Evolutionary conservation across 805 yeast genomes (phyloP), one percentile per base, ranked within the genome.

Genomic region (Pichia pseudocactophila): DNA sequence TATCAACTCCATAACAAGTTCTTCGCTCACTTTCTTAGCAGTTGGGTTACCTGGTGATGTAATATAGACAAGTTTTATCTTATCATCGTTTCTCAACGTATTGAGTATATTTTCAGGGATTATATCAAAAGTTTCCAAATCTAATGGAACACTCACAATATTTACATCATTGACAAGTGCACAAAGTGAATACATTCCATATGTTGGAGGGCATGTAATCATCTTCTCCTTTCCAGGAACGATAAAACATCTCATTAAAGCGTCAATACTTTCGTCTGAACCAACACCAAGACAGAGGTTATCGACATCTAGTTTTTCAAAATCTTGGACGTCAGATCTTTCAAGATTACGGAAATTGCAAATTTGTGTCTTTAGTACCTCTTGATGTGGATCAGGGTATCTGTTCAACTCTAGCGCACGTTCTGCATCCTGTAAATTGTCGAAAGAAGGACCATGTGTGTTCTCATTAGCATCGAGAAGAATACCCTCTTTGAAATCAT

Each of bases 1-100:
- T 41, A 81, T 57, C 2, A 84, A 54, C 41, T 67, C 57, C 39
- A 70, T 64, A 32, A 88, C 65, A 34, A 74, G 65, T 0, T 57
- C 59, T 7, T 71, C 66, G 16, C 72, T 66, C 36, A 90, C 59
- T 37, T 75, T 64, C 26, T 76, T 73, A 10, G 82, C 96, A 0
- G 98, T 90, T 30, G 98, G 98, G 60, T 92, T 92, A 31, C 98
- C 98, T 10, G 98, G 98, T 1, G 97, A 84, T 13, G 97, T 90
- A 48, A 90, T 65, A 58, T 86, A 90, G 2, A 83, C 70, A 45
- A 92, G 56, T 56, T 88, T 89, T 52, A 90, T 82, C 3, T 62
- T 40, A 0, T 76, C 61, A 51, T 90, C 96, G 0, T 57, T 55
- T 7, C 58, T 48, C 18, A 90, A 62, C 2, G 71, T 63, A 10